Conservation (phyloP, 2,329 filamentous ascomycete species). For the Sporothrix variecibatus region DNA sequence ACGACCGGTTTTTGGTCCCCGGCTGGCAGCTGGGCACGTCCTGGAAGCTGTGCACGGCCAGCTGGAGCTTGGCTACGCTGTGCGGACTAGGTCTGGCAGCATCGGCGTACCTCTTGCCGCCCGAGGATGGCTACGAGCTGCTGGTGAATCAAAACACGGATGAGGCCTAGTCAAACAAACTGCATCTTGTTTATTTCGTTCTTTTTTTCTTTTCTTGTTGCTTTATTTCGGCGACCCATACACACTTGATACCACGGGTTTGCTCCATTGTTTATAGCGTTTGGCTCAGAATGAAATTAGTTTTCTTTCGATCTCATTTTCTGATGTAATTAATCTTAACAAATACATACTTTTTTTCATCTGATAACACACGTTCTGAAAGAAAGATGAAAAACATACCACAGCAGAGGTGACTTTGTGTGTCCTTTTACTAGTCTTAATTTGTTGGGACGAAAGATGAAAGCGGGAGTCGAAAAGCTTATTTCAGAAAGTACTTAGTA, state of each 20-base stretch:
- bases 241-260: background rate
- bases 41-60: constrained; percentile 69
- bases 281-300: background rate
- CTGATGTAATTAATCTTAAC: too few relatives aligned
- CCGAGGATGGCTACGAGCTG: constrained; percentile 85
- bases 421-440: too few relatives aligned
- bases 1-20: constrained; percentile 75
- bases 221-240: background rate
- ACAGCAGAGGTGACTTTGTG: too few relatives aligned
- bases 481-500: too few relatives aligned
- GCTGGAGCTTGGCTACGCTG: constrained; percentile 55
- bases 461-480: too few relatives aligned
- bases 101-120: constrained; percentile 70
- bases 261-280: background rate
- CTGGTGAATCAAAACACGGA: constrained; percentile 50
- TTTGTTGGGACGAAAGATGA: too few relatives aligned
- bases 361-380: background rate
- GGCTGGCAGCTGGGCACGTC: constrained; percentile 81
- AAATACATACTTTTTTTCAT: background rate
- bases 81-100: constrained; percentile 61
- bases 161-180: constrained; percentile 48
- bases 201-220: background rate
- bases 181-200: background rate
- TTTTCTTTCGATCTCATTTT: too few relatives aligned
- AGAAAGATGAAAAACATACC: too few relatives aligned